These are phyloP conservation scores for Cryptomeria japonica DNA, from an alignment of 75 land plant species.

Conservation along the genomic window DNA sequence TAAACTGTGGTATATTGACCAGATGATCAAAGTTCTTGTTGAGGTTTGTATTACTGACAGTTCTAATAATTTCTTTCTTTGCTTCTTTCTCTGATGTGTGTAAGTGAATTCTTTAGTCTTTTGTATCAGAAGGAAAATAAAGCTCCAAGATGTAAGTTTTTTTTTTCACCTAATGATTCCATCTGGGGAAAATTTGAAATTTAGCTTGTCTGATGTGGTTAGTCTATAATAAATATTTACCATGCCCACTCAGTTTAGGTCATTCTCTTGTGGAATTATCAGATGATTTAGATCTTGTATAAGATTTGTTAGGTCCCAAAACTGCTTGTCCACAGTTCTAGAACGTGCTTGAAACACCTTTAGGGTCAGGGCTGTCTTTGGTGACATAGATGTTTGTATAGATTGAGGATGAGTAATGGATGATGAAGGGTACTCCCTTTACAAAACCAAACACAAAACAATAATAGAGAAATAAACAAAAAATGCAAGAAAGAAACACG, in stretches of 20 bases:
- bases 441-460: no score
- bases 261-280: not conserved
- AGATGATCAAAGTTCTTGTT: constrained; percentile 87
- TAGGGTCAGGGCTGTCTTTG: no score
- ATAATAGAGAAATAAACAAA: no score
- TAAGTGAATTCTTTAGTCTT: not conserved
- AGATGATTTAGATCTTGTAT: no score
- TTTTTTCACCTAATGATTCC: not conserved
- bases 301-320: no score
- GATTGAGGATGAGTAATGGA: no score
- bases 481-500: no score
- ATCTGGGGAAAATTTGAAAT: not conserved
- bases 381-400: no score
- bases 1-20: constrained; percentile 95
- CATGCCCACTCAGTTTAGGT: not conserved
- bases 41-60: constrained; percentile 55
- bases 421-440: no score
- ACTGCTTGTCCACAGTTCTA: no score
- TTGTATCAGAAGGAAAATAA: not conserved
- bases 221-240: not conserved
- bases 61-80: not conserved
- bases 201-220: not conserved
- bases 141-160: not conserved
- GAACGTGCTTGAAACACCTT: no score
- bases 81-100: not conserved